Base-by-base conservation (phyloP, 2,329 filamentous ascomycete species). In the Metarhizium anisopliae region DNA sequence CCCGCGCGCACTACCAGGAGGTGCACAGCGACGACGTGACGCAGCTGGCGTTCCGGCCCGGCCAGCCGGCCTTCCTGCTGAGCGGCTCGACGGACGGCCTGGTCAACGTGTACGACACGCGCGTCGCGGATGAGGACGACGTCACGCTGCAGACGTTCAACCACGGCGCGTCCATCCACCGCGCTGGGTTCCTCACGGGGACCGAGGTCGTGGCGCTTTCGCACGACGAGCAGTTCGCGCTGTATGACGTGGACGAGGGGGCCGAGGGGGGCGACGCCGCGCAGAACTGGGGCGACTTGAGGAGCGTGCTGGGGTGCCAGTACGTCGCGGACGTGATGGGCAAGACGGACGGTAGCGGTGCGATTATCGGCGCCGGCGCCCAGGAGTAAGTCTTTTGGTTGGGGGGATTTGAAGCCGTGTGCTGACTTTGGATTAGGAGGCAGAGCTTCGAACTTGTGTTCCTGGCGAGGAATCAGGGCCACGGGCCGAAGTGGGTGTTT, bases 11-110 rank as follows among this genome's bases (percentile, higher is more conserved):
- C 58, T 87, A 86, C 67, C 76, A 79, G 52, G 83, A 87, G 62
- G 77, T 85, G 36, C 84, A 87, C 68, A 85, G 81, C 62, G 85
- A 87, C 68, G 84, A 87, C 67, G 74, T 87, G 51, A 87, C 84
- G 38, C 79, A 84, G 14, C 69, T 75, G 2, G 57, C 63, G 64
- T 84, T 85, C 63, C 84, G 89, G 68, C 84, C 85, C 0, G 73
- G 70, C 2, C 74, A 80, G 51, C 76, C 81, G 0, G 76, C 80
- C 49, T 73, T 88, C 16, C 78, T 93, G 6, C 76, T 93, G 11
- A 90, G 87, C 1, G 87, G 87, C 47, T 90, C 87, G 42, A 93
- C 88, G 14, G 89, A 94, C 69, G 88, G 88, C 6, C 79, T 93
- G 1, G 79, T 93, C 63, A 91, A 88, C 65, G 75, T 93, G 50